Base-by-base conservation (phyloP, 371 early-diverging fungal species). In the Haplosporangium sp. region DNA sequence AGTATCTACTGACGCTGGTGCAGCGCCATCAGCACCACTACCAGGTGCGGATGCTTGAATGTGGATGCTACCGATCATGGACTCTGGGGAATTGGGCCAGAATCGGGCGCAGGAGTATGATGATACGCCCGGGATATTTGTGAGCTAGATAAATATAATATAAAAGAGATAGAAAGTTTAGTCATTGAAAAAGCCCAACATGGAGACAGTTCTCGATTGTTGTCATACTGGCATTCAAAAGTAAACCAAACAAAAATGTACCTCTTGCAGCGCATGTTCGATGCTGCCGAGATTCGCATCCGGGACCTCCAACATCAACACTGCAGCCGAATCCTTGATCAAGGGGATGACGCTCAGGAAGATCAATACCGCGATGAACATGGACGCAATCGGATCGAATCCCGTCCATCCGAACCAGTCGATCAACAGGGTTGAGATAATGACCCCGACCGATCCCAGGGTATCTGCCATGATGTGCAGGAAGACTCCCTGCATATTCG, bases 381-480 rank as follows among this genome's bases (percentile, higher is more conserved):
- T 86, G 12, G 96, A 96, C n/a, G 96, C 96, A 52, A 97, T 87
- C 0, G 99, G 97, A 81, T 98, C 99, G 55, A 96, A 92, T 42
- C 97, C 96, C 13, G 93, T 93, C 97, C 97, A 97, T 6, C 95
- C 96, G 80, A 93, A 95, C 82, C 84, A 90, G 74, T 93, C 83
- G 46, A 98, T 95, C 43, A 96, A 76, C n/a, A 97, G 67, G 0
- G 96, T 93, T 0, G 97, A 96, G 18, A 95, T 88, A 59, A 98
- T 96, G 2, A 98, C 98, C 54, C 97, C 97, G 3, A 96, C 95
- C 37, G 96, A 95, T 8, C 99, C 99, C 14, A 98, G 85, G 1
- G 98, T 95, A 82, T 98, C 99, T 6, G 97, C 96, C 74, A 98
- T 83, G 43, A 98, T 92, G 69, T 98, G 99, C 66, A 98, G 81